phyloP scores from a whole-genome alignment of 208 protist species.

The Trypanosoma rangeli region DNA sequence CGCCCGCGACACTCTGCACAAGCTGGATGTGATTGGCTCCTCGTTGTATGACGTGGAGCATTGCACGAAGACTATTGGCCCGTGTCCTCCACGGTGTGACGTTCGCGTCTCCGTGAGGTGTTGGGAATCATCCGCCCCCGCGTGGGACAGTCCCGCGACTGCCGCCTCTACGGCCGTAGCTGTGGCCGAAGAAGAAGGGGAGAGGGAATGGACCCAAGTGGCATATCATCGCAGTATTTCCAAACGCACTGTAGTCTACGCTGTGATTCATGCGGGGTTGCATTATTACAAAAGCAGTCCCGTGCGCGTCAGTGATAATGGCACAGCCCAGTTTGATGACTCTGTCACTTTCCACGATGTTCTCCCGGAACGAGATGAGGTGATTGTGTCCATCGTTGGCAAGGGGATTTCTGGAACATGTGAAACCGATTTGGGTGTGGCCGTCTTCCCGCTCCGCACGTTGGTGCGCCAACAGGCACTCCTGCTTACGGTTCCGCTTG shows the following conservation, averaged over 20 bases:
- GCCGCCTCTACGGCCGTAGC: background rate
- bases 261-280: constrained; percentile 24
- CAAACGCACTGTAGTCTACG: constrained; percentile 13
- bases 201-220: background rate
- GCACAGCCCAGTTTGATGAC: constrained; percentile 18
- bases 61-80: constrained; percentile 18
- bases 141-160: constrained; percentile 20
- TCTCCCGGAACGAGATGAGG: constrained; percentile 22
- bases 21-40: constrained; percentile 28
- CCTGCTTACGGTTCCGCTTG: constrained; percentile 23
- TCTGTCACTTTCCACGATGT: constrained; percentile 12
- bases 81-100: constrained; percentile 2
- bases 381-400: constrained; percentile 18
- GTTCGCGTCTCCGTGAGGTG: constrained; percentile 24
- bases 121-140: constrained; percentile 12
- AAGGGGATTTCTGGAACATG: constrained; percentile 13
- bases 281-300: constrained; percentile 16
- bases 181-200: background rate
- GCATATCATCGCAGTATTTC: background rate
- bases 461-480: background rate
- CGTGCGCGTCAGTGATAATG: constrained; percentile 1
- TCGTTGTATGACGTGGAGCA: constrained; percentile 4
- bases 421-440: constrained; percentile 12
- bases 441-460: constrained; percentile 7
- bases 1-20: constrained; percentile 23